A percentile compares a stretch with the other conserved stretches of the same genome.
Conservation (phyloP, 495 filamentous ascomycete species). For the Aspergillus nidulans region DNA sequence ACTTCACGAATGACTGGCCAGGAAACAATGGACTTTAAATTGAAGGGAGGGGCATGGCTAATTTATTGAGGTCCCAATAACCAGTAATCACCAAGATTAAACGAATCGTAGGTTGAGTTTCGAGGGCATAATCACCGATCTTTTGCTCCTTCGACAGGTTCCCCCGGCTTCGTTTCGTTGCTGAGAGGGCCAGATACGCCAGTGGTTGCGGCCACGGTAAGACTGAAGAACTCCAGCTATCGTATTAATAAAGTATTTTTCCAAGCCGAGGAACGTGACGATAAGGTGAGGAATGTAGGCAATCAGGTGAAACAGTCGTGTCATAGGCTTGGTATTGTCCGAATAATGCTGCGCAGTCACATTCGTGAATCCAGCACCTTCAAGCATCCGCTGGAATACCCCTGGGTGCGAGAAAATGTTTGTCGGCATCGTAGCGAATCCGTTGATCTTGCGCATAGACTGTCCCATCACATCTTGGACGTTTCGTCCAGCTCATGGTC, state of each 20-base stretch:
- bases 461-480: conserved; percentile 24
- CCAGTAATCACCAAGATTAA: too few species aligned
- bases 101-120: too few species aligned
- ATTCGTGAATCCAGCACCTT: conserved; percentile 49
- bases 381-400: conserved; percentile 32
- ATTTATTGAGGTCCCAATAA: too few species aligned
- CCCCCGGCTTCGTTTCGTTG: conserved; percentile 30
- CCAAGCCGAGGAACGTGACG: conserved; percentile 40
- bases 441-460: conserved; percentile 38
- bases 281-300: conserved; percentile 50
- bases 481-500: conserved; percentile 37
- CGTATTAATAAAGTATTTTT: conserved; percentile 45
- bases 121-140: not conserved
- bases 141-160: not conserved
- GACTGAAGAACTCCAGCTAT: conserved; percentile 36
- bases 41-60: too few species aligned
- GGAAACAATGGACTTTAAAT: too few species aligned
- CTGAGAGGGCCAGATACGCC: conserved; percentile 36
- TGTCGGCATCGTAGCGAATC: conserved; percentile 47
- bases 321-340: conserved; percentile 48
- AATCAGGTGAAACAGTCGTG: conserved; percentile 46
- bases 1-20: too few species aligned
- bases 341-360: conserved; percentile 44
- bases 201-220: conserved; percentile 29
- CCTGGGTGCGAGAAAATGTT: conserved; percentile 28